Evolutionary conservation across 805 yeast species (phyloP).

Genomic region (Suhomyces tanzawaensis): DNA sequence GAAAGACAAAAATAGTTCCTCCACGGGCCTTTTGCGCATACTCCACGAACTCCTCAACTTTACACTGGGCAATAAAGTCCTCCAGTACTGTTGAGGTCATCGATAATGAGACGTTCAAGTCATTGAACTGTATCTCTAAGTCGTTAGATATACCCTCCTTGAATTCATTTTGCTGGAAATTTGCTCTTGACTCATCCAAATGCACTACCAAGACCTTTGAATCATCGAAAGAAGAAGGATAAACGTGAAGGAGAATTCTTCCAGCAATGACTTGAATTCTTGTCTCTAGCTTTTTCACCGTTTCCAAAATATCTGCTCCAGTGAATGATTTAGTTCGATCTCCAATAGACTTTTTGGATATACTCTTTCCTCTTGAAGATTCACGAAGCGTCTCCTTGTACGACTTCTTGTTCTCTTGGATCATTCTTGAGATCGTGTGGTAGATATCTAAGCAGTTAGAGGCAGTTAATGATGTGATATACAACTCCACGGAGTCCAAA

Average conservation of each 20-base stretch:
- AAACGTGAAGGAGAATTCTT: slow-evolving; percentile 58
- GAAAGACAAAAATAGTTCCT: slow-evolving; percentile 77
- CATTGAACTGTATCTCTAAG: slow-evolving; percentile 58
- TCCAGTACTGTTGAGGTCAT: slow-evolving; percentile 52
- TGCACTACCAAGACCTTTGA: slow-evolving; percentile 66
- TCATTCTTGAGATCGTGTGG: slow-evolving; percentile 65
- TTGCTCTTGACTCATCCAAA: slow-evolving; percentile 53
- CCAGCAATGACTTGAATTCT: slow-evolving; percentile 63
- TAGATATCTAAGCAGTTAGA: slow-evolving; percentile 78
- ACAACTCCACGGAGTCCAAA: slow-evolving; percentile 55
- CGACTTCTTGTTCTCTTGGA: slow-evolving; percentile 68
- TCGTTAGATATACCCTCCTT: slow-evolving; percentile 50
- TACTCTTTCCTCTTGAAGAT: slow-evolving; percentile 32
- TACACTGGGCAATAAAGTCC: slow-evolving; percentile 42
- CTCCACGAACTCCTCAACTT: slow-evolving; percentile 54
- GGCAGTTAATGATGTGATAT: slow-evolving; percentile 80
- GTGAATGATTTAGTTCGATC: slow-evolving; percentile 3
- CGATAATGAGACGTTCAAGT: slow-evolving; percentile 68
- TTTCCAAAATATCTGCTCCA: slow-evolving; percentile 23
- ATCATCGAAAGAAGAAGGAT: slow-evolving; percentile 81
- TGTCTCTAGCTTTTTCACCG: slow-evolving; percentile 54
- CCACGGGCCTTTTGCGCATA: slow-evolving; percentile 64
- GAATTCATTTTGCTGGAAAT: slow-evolving; percentile 49
- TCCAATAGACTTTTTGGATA: neutral
- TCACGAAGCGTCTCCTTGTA: slow-evolving; percentile 74